These are phyloP conservation scores for Talaromyces sp. DNA, from an alignment of 2,329 filamentous ascomycete genomes.

Conservation along the genomic window DNA sequence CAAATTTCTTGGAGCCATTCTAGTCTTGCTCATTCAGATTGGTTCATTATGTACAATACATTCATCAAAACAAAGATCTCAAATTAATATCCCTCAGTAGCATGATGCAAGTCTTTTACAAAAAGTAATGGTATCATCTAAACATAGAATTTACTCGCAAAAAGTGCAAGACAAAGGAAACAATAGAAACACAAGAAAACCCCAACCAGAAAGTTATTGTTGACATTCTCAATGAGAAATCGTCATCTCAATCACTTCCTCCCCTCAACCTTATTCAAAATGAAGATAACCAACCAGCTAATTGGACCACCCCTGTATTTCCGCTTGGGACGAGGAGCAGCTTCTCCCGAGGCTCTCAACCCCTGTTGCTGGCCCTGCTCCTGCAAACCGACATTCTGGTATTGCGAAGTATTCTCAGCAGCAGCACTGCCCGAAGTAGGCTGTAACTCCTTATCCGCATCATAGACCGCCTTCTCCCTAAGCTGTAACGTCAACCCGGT, in stretches of 20 bases:
- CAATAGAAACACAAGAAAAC: background rate
- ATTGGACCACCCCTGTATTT: slow-evolving; percentile 10
- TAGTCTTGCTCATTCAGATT: background rate
- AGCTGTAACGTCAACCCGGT: slow-evolving; percentile 22
- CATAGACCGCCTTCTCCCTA: background rate
- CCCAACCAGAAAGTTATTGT: background rate
- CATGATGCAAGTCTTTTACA: background rate
- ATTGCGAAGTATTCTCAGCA: background rate
- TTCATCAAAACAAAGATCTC: background rate
- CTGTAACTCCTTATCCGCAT: background rate
- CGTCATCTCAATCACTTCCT: background rate
- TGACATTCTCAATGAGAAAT: background rate
- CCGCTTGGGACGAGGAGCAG: background rate
- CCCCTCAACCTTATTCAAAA: slow-evolving; percentile 4
- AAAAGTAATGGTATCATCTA: background rate
- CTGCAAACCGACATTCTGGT: background rate
- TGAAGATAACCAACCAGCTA: slow-evolving; percentile 3
- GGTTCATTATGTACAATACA: background rate
- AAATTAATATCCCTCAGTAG: background rate
- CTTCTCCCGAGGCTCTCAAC: background rate
- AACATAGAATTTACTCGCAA: background rate
- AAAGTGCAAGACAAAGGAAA: background rate
- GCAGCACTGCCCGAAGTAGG: background rate
- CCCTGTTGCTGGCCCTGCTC: background rate
- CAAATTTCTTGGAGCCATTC: background rate